These are phyloP conservation scores for Cladorrhinum sp. DNA, from an alignment of 2,329 filamentous ascomycete genomes.

Conservation along the genomic window DNA sequence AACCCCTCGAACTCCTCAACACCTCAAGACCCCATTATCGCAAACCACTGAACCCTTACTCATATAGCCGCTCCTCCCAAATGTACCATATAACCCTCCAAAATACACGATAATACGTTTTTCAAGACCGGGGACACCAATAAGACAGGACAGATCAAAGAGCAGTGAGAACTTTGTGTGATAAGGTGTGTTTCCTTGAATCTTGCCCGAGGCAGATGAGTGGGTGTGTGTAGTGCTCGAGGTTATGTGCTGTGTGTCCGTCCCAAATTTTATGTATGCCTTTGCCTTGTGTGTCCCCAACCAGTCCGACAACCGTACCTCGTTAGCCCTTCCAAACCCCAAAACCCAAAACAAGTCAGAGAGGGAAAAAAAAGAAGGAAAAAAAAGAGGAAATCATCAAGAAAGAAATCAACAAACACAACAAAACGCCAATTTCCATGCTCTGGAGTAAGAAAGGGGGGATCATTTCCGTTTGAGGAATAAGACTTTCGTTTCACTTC, in stretches of 20 bases:
- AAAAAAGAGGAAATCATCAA: neutral
- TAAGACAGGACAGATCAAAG: no score
- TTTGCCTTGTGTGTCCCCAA: neutral
- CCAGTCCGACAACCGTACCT: neutral
- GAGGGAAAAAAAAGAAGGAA: neutral
- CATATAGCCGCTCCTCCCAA: no score
- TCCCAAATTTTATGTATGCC: neutral
- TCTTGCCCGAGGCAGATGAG: neutral
- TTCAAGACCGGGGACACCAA: no score
- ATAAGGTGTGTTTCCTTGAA: no score
- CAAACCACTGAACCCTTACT: no score
- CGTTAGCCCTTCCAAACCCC: neutral
- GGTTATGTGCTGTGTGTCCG: neutral
- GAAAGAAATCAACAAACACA: no score
- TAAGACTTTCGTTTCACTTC: neutral
- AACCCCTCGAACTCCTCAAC: no score
- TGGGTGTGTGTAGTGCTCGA: neutral
- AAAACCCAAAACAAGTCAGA: neutral
- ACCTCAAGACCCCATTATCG: no score
- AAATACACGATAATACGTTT: no score
- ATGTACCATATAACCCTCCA: no score
- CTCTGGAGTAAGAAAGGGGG: neutral
- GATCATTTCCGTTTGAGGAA: neutral
- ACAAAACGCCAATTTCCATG: neutral
- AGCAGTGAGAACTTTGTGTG: no score